A percentile compares a stretch with the other conserved stretches of the same genome.
Conservation (phyloP, 2,329 filamentous ascomycete genomes). For the Penicillium corylophilum region DNA sequence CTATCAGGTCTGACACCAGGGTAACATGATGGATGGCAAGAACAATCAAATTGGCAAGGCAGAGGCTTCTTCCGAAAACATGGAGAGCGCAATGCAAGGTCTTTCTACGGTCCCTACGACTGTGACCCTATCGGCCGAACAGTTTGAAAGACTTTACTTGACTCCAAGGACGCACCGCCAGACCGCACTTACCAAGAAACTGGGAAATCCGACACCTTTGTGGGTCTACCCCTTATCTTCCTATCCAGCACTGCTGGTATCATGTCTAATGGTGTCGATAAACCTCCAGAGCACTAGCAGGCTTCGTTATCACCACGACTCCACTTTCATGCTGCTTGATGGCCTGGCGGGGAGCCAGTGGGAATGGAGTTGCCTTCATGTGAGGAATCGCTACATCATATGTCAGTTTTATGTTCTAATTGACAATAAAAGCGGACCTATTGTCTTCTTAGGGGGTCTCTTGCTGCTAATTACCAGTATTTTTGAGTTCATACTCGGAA, state of each 20-base stretch:
- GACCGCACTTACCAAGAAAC: conserved; percentile 27
- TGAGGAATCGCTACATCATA: conserved; percentile 7
- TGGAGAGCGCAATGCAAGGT: conserved; percentile 1
- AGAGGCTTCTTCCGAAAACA: conserved; percentile 5
- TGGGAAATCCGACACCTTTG: conserved; percentile 38
- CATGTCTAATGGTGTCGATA: neutral
- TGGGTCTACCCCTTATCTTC: conserved; percentile 9
- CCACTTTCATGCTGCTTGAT: conserved; percentile 28
- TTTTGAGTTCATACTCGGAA: conserved; percentile 59
- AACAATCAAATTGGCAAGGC: conserved; percentile 6
- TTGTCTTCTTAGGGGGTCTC: conserved; percentile 55
- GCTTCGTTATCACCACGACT: conserved; percentile 28
- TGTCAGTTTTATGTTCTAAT: neutral
- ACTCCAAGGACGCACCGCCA: conserved; percentile 34
- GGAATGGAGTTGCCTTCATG: conserved; percentile 26
- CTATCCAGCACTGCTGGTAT: neutral
- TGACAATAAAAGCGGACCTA: conserved; percentile 42
- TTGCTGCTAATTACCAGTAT: conserved; percentile 54
- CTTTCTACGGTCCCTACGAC: conserved; percentile 19
- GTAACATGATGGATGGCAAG: conserved; percentile 8
- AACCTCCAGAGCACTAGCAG: conserved; percentile 20
- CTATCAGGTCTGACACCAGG: too few relatives aligned
- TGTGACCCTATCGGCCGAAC: conserved; percentile 33
- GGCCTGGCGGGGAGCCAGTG: conserved; percentile 28
- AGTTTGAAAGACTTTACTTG: conserved; percentile 37